These are phyloP conservation scores for Lodderomyces oxycetoniae DNA, from an alignment of 1,139 yeast species.

Conservation along the genomic window DNA sequence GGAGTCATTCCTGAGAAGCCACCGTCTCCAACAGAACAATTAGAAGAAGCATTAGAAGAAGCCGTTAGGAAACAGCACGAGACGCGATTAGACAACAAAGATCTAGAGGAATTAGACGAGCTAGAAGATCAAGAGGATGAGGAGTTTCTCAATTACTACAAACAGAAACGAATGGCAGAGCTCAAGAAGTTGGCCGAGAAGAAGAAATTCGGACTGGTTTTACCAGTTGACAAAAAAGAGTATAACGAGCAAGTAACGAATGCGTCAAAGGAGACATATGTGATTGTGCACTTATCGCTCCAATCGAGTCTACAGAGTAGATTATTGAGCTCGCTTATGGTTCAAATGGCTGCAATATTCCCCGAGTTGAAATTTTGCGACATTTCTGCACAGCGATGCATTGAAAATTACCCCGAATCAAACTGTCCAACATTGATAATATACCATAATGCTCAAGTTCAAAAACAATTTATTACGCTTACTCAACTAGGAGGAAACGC, in stretches of 20 bases:
- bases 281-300: conserved; percentile 72
- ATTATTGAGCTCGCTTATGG: conserved; percentile 53
- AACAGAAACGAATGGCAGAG: conserved; percentile 71
- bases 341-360: conserved; percentile 49
- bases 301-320: conserved; percentile 72
- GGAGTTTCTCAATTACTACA: conserved; percentile 67
- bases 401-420: conserved; percentile 82
- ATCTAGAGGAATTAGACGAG: conserved; percentile 74
- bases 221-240: conserved; percentile 79
- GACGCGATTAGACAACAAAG: conserved; percentile 68
- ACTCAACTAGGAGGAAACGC: conserved; percentile 81
- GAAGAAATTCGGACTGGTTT: conserved; percentile 72
- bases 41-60: conserved; percentile 84
- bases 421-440: conserved; percentile 89
- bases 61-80: conserved; percentile 74
- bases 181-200: conserved; percentile 54
- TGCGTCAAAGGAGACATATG: conserved; percentile 58
- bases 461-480: conserved; percentile 75
- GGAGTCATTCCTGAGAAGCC: conserved; percentile 92
- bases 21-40: conserved; percentile 79
- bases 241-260: conserved; percentile 81
- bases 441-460: conserved; percentile 69
- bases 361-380: conserved; percentile 89
- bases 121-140: conserved; percentile 79
- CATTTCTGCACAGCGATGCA: conserved; percentile 82